Evolutionary conservation across 139 green algal genomes (phyloP).

Genomic region (Gonium pectorale): DNA sequence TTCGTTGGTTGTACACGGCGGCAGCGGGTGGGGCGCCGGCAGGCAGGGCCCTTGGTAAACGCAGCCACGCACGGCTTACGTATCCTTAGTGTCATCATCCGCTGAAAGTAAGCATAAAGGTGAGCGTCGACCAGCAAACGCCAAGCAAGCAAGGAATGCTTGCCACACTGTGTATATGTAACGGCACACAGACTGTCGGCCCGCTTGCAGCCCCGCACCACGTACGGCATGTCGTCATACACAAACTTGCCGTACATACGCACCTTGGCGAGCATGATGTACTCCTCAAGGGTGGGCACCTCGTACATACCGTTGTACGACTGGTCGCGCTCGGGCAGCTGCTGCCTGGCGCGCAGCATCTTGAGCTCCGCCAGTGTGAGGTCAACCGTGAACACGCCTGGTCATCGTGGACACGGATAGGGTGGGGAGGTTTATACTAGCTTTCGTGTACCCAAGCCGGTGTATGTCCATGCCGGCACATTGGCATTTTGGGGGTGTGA

Average conservation of each 20-base stretch:
- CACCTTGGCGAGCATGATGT: slow-evolving; percentile 26
- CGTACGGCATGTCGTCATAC: not conserved
- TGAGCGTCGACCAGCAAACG: too few species aligned
- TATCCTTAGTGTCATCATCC: too few species aligned
- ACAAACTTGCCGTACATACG: not conserved
- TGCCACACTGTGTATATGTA: not conserved
- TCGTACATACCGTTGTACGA: slow-evolving; percentile 39
- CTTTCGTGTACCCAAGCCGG: too few species aligned
- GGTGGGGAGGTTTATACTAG: too few species aligned
- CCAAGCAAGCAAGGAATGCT: too few species aligned
- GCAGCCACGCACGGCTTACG: too few species aligned
- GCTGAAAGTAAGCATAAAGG: too few species aligned
- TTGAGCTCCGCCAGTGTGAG: slow-evolving; percentile 70
- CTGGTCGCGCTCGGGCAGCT: slow-evolving; percentile 45
- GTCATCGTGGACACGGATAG: not conserved
- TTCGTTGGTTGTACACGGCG: too few species aligned
- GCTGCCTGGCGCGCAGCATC: slow-evolving; percentile 59
- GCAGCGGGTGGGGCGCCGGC: too few species aligned
- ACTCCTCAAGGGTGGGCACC: slow-evolving; percentile 51
- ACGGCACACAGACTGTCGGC: not conserved
- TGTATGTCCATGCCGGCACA: too few species aligned
- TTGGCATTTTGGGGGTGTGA: too few species aligned
- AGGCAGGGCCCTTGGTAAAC: too few species aligned
- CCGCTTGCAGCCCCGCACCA: not conserved
- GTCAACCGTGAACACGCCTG: slow-evolving; percentile 62